Evolutionary conservation across 495 filamentous ascomycete genomes (phyloP).

Genomic region (Penicillium waksmanii): DNA sequence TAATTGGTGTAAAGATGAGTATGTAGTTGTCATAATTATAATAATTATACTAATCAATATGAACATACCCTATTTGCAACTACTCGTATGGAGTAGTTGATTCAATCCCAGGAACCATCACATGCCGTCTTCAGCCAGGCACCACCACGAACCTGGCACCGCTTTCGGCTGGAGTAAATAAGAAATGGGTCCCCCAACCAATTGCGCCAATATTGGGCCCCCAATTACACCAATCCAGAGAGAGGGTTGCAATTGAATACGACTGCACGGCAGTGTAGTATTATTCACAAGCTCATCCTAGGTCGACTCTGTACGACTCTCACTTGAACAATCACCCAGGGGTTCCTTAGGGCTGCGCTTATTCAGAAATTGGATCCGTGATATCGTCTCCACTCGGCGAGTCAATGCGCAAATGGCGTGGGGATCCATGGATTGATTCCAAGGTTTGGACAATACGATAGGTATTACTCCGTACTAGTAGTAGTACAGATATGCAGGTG

Average conservation of each 20-base stretch:
- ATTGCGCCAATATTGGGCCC: not conserved
- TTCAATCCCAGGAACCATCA: not conserved
- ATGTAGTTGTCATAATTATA: not conserved
- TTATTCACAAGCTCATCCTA: not conserved
- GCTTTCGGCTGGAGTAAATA: constrained; percentile 4
- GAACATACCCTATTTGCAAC: no score
- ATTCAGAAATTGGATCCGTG: not conserved
- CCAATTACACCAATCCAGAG: not conserved
- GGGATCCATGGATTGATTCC: no score
- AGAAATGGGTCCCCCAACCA: constrained; percentile 2
- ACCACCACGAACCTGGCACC: not conserved
- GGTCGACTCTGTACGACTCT: not conserved
- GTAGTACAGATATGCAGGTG: no score
- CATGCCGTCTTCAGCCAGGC: constrained; percentile 5
- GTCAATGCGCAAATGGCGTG: no score
- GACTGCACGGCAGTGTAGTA: not conserved
- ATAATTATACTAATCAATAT: not conserved
- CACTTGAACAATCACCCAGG: not conserved
- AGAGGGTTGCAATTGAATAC: constrained; percentile 3
- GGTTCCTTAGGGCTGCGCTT: constrained; percentile 2
- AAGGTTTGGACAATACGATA: no score
- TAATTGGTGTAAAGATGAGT: no score
- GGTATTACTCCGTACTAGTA: no score
- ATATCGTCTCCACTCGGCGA: no score
- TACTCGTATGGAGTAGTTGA: no score